Base-by-base conservation (phyloP, 2,329 filamentous ascomycete genomes). In the Hypoxylon sp. region DNA sequence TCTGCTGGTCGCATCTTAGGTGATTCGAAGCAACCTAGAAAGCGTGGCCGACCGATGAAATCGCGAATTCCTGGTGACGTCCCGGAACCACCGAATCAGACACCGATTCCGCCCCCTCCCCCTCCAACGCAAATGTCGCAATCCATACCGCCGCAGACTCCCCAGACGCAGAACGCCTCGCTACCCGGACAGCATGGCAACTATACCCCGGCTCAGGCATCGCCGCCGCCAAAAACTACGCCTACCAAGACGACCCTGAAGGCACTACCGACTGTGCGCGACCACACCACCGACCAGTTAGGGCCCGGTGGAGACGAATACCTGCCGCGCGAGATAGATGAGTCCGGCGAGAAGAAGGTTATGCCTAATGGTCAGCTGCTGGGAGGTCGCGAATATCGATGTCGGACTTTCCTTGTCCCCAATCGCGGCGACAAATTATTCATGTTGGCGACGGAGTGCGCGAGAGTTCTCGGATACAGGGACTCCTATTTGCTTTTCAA, bases 401-500 rank as follows among this genome's bases (percentile, higher is more conserved):
- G 95, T 79, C 87, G 94, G 68, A 98, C 95, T 0, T 99, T 99
- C 78, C 88, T 92, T 70, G 94, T 99, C 3, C 93, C 95, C 16
- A 90, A 96, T 74, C 86, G 96, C 72, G 93, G 93, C 26, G 91
- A 96, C 70, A 97, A 97, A 80, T 86, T 98, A 4, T 99, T 98
- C 81, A 99, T 99, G 96, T 87, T 99, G 54, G 96, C 96, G 33
- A 99, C 96, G 14, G 96, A 99, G 80, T 98, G 96, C 77, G 96
- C 96, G 22, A 89, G 96, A 70, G 93, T 97, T 3, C 84, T 98
- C 20, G 92, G 93, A 48, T 99, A 99, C 78, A 88, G 96, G 65
- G 96, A 99, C 78, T 97, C 94, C n/a, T 99, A 99, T 78, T 84
- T 99, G 33, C 83, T 99, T 14, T 99, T 99, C 83, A 98, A 98